These are phyloP conservation scores for Balamuthia mandrillaris DNA, from an alignment of 208 protist genomes.

Conservation along the genomic window DNA sequence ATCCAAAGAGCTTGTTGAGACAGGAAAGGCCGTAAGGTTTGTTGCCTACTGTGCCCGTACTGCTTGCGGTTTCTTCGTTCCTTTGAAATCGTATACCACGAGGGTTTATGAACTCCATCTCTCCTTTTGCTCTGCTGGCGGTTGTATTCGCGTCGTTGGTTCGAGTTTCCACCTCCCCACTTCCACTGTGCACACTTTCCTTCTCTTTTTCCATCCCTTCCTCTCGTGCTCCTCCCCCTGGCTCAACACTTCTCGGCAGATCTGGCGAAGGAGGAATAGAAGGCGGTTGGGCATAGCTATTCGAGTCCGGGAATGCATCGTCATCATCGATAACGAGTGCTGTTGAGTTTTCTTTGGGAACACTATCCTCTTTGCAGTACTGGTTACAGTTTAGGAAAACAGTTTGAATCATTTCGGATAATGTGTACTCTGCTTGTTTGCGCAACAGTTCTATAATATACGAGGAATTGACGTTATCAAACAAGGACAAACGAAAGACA, in stretches of 20 bases:
- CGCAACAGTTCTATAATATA: not conserved
- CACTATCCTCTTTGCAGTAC: not conserved
- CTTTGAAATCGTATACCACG: slow-evolving; percentile 21
- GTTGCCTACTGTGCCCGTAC: not conserved
- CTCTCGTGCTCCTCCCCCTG: too few species aligned
- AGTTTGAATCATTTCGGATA: not conserved
- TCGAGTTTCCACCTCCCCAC: too few species aligned
- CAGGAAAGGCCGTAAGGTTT: slow-evolving; percentile 20
- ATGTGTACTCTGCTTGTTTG: not conserved
- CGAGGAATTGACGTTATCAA: not conserved
- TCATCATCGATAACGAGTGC: too few species aligned
- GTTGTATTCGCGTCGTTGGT: too few species aligned
- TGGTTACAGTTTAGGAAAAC: not conserved
- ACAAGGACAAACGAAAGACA: too few species aligned
- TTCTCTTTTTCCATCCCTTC: too few species aligned
- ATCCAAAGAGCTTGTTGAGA: slow-evolving; percentile 12
- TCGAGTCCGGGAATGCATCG: too few species aligned
- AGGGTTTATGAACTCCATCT: slow-evolving; percentile 14
- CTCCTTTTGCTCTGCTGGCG: not conserved
- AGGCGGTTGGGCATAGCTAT: too few species aligned
- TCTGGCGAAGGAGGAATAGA: too few species aligned
- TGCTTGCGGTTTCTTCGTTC: not conserved
- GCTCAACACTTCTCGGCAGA: too few species aligned
- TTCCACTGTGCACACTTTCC: not conserved
- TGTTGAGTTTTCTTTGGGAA: not conserved